Evolutionary conservation across 2,329 filamentous ascomycete genomes (phyloP).

Genomic region (Talaromyces sp.): DNA sequence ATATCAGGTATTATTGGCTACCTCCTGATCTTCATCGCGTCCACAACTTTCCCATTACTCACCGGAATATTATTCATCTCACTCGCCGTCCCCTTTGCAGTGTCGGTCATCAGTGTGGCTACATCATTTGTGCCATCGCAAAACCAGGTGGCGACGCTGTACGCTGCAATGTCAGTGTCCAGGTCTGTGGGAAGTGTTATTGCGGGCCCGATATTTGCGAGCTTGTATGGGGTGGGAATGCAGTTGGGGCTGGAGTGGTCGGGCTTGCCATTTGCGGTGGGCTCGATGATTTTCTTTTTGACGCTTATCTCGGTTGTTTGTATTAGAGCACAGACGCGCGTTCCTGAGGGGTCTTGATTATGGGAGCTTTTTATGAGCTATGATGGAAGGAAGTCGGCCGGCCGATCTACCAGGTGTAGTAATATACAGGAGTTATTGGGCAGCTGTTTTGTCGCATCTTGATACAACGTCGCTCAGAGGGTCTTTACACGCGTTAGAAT

Average conservation of each 20-base stretch:
- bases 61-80: conserved; percentile 26
- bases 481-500: neutral
- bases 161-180: conserved; percentile 27
- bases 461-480: neutral
- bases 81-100: conserved; percentile 25
- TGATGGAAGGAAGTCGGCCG: neutral
- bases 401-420: neutral
- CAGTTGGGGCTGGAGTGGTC: conserved; percentile 27
- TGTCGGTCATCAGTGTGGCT: conserved; percentile 26
- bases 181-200: conserved; percentile 24
- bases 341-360: neutral
- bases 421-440: neutral
- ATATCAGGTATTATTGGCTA: conserved; percentile 24
- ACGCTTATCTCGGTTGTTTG: conserved; percentile 6
- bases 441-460: neutral
- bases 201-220: conserved; percentile 28
- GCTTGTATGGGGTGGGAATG: conserved; percentile 26
- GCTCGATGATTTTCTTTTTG: conserved; percentile 18
- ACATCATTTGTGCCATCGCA: conserved; percentile 25
- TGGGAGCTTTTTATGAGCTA: neutral
- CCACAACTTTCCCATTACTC: conserved; percentile 21
- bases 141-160: conserved; percentile 30
- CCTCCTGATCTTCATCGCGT: conserved; percentile 21
- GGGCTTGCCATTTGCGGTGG: conserved; percentile 29
- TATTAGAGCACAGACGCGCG: conserved; percentile 5